These are phyloP conservation scores for Xanthoconium purpureum DNA, from an alignment of 768 basidiomycete genomes.

Conservation along the genomic window DNA sequence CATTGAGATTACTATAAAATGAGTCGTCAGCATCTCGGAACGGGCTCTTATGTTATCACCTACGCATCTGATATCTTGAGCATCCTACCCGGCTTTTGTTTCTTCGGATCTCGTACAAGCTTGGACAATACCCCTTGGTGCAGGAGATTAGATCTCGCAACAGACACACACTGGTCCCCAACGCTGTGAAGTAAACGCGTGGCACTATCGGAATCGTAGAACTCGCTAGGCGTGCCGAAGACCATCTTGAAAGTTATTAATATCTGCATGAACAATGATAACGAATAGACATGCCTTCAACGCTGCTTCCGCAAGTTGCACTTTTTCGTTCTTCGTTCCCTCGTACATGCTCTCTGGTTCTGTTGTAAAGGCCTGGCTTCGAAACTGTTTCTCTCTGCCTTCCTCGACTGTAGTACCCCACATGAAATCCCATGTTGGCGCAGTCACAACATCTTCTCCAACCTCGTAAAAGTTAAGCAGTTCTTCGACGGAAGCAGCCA, in stretches of 20 bases:
- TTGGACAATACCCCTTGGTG: constrained; percentile 66
- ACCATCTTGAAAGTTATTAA: constrained; percentile 56
- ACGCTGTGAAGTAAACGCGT: constrained; percentile 52
- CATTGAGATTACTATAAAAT: constrained; percentile 57
- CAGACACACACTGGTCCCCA: constrained; percentile 53
- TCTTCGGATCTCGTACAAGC: constrained; percentile 57
- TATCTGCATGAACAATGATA: neutral
- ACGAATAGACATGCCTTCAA: constrained; percentile 52
- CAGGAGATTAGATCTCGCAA: constrained; percentile 59
- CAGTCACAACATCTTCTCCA: constrained; percentile 38
- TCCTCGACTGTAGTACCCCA: constrained; percentile 74
- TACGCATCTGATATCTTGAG: constrained; percentile 75
- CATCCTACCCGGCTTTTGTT: constrained; percentile 66
- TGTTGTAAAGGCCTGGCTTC: constrained; percentile 53
- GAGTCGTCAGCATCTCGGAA: neutral
- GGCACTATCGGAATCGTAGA: constrained; percentile 60
- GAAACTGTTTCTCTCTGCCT: constrained; percentile 65
- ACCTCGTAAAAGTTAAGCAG: constrained; percentile 50
- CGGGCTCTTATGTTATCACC: constrained; percentile 2
- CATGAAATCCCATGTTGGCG: constrained; percentile 67
- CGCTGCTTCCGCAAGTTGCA: constrained; percentile 61
- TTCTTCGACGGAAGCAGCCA: constrained; percentile 45
- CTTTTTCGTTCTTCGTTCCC: constrained; percentile 32
- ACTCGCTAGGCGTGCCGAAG: constrained; percentile 67
- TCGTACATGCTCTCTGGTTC: constrained; percentile 33